Evolutionary conservation across 192 early-diverging fungal genomes (phyloP), one percentile per base, ranked within the genome.

Genomic region (Coemansia sp.): DNA sequence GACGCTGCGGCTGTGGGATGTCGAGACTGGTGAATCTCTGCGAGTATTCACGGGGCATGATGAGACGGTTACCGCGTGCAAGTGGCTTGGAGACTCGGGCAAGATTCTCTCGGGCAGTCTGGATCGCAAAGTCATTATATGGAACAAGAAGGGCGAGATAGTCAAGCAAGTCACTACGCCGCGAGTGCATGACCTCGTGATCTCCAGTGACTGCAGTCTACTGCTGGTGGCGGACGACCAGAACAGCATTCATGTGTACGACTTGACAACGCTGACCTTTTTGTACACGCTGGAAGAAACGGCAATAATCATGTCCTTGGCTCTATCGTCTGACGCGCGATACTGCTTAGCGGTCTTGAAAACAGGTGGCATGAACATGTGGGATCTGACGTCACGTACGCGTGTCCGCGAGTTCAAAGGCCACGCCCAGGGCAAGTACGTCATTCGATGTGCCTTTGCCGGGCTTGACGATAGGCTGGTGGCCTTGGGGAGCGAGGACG

Each of bases 361-460:
- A 38, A 73, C 56, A 3, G 79, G 94, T 69, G 91, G 92, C 63
- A 89, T 97, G 39, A 92, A 96, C 73, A 73, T 98, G 66, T 98
- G 95, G 94, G 88, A 95, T 65, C 67, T 98, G 23, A 69, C 81
- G 34, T 79, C 90, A 36, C 79, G 77, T 43, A 70, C 77, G 33
- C 74, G 95, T n/a, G 83, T 91, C 8, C 88, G 88, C 21, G 90
- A 88, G 34, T 97, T 91, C 63, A 66, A 75, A 10, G 96, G 95
- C 0, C 91, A 82, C 20, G 46, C 57, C 40, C 95, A 97, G 72
- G 91, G 88, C 0, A 73, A 85, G 8, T 97, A 91, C 72, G 90
- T 96, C 31, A 96, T 99, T 62, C 85, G 96, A 56, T 94, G 91
- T 3, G 89, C 91, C 24, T 94, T 99, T 84, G 96, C 93, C 9